phyloP scores from a whole-genome alignment of 805 yeast genomes.

The Torulaspora indica region DNA sequence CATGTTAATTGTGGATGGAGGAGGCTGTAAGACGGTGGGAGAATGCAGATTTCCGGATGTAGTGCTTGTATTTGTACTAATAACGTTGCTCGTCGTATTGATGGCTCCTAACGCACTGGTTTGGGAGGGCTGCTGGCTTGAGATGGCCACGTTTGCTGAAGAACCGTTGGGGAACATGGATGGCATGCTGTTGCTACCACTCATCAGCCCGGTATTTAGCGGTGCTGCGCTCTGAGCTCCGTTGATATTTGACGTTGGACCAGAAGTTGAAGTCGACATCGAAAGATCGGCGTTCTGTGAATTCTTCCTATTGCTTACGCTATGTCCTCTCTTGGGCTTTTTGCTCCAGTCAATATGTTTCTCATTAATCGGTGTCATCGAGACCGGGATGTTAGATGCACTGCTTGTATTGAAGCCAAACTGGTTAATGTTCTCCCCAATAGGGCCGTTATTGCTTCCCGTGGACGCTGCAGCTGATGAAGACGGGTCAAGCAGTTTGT shows the following conservation, averaged over 20 bases:
- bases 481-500: slow-evolving; percentile 27
- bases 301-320: slow-evolving; percentile 21
- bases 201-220: background rate
- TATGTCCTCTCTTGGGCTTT: slow-evolving; percentile 24
- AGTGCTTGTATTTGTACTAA: background rate
- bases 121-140: slow-evolving; percentile 2
- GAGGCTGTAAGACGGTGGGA: slow-evolving; percentile 23
- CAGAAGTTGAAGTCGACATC: background rate
- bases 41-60: background rate
- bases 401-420: slow-evolving; percentile 58
- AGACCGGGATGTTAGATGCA: slow-evolving; percentile 48
- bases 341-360: slow-evolving; percentile 36
- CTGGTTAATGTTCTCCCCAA: slow-evolving; percentile 53
- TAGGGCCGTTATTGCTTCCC: slow-evolving; percentile 34
- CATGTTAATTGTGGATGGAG: slow-evolving; percentile 27
- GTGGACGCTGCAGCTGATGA: slow-evolving; percentile 11
- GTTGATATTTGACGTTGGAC: background rate
- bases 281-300: slow-evolving; percentile 12
- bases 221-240: background rate
- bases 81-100: background rate
- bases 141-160: slow-evolving; percentile 1
- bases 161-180: slow-evolving; percentile 3
- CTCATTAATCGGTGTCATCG: slow-evolving; percentile 81
- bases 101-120: background rate
- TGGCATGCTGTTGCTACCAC: slow-evolving; percentile 5